Base-by-base conservation (phyloP, 192 early-diverging fungal species). In the Spizellomyces punctatus region DNA sequence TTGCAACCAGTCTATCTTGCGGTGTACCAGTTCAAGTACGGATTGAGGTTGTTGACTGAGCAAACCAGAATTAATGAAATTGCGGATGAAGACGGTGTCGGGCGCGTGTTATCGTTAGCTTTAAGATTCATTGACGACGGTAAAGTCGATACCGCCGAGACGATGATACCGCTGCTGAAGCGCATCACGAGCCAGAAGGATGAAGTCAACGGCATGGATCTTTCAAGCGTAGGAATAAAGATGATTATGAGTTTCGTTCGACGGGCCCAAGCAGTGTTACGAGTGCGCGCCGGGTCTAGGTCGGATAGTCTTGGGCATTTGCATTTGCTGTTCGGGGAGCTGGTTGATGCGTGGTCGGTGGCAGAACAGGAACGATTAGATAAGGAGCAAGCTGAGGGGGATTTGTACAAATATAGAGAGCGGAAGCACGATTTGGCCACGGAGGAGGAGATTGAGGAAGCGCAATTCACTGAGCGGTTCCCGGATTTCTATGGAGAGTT, bases 21-120 rank as follows among this genome's bases (percentile, higher is more conserved):
- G 10, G 74, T 95, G 3, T 86, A 90, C 67, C 89, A 92, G 66
- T 71, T 95, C 67, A 90, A 92, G 75, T 90, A 86, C 70, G 93
- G 92, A 46, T 49, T 94, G n/a, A 72, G 88, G 12, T 56, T 91
- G 50, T 65, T 89, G 43, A 71, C 83, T 8, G 66, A 74, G 10
- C 58, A 71, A 5, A 10, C 19, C 22, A 21, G 36, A 7, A 63
- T 9, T 6, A 17, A 19, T 46, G 67, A 61, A 58, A 12, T 5
- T 63, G 21, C 21, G 14, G 42, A 69, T 36, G 27, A 36, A 36
- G 65, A n/a, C 8, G 42, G 9, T 45, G 67, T 46, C 21, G 22
- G 44, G 27, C 16, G n/a, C 19, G 59, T 49, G 44, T 19, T 69
- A 41, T 21, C 17, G 45, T 8, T 57, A 10, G 45, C 56, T 12